Conservation (phyloP, 2,329 filamentous ascomycete species). For the Passalora sequoiae region DNA sequence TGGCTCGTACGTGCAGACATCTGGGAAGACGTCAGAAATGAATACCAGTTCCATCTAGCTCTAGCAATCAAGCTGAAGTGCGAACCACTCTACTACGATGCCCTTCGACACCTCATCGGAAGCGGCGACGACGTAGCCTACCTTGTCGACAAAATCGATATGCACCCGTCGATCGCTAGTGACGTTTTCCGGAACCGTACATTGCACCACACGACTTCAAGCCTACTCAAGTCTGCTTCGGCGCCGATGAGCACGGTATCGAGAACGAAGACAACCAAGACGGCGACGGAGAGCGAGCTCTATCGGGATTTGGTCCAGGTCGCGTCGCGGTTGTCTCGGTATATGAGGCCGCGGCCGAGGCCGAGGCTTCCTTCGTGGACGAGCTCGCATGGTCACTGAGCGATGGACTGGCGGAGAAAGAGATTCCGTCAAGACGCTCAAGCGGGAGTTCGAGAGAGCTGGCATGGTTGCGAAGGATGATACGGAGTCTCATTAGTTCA, state of each 20-base stretch:
- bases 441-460: neutral
- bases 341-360: neutral
- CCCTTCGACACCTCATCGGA: slow-evolving; percentile 10
- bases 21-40: slow-evolving; percentile 5
- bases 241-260: neutral
- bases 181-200: neutral
- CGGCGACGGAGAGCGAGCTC: neutral
- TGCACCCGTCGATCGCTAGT: neutral
- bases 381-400: neutral
- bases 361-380: neutral
- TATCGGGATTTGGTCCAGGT: neutral
- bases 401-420: neutral
- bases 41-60: slow-evolving; percentile 4
- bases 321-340: neutral
- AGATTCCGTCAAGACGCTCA: neutral
- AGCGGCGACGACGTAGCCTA: slow-evolving; percentile 16
- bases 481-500: slow-evolving; percentile 10
- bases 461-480: slow-evolving; percentile 11
- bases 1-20: neutral
- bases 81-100: slow-evolving; percentile 5
- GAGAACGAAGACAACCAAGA: neutral
- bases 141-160: neutral
- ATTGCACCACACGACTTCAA: slow-evolving; percentile 1
- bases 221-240: neutral
- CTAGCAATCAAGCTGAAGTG: slow-evolving; percentile 9